Base-by-base conservation (phyloP, 2,329 filamentous ascomycete species). In the Aspergillus novoparasiticus region DNA sequence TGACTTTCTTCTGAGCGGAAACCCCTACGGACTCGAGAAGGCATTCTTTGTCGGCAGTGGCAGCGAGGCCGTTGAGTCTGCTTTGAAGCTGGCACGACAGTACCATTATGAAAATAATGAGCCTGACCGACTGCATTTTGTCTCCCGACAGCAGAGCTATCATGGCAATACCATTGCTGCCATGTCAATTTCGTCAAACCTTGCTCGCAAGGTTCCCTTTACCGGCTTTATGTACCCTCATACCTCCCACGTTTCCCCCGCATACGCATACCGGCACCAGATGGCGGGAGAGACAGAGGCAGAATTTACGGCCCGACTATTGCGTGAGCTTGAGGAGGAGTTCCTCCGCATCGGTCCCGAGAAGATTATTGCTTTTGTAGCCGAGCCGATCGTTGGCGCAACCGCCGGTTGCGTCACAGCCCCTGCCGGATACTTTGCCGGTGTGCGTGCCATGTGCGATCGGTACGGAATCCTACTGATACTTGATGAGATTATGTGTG, bases 401-500 rank as follows among this genome's bases (percentile, higher is more conserved):
- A 61, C 59, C 2, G 26, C 53, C 2, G 59, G 59, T 8, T 61
- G 59, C 34, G 30, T 61, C n/a, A 32, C 59, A 23, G 53, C 59
- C 10, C 41, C 45, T 3, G 41, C 23, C 4, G 59, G 59, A 23
- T 61, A 61, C 26, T 61, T 57, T 21, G 23, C 32, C 2, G 41
- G 51, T 6, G 41, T 61, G 6, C 53, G 45, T 6, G 32, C 26
- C 2, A 11, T 61, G 4, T 61, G 54, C 54, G 23, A 61, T n/a
- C 34, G 26, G 9, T 53, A 61, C 14, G 54, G 54, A 0, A 36
- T 57, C 5, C 26, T 61, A 6, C 21, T 61, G 12, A 57, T 61
- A 4, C 23, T 61, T 16, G 59, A 61, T 36, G 59, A 61, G 10
- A 60, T 57, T 10, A 61, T 61, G 53, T 61, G 53, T 28, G 59